These are phyloP conservation scores for Cicer yamashitae DNA, from an alignment of 306 rosid genomes.

Conservation along the genomic window DNA sequence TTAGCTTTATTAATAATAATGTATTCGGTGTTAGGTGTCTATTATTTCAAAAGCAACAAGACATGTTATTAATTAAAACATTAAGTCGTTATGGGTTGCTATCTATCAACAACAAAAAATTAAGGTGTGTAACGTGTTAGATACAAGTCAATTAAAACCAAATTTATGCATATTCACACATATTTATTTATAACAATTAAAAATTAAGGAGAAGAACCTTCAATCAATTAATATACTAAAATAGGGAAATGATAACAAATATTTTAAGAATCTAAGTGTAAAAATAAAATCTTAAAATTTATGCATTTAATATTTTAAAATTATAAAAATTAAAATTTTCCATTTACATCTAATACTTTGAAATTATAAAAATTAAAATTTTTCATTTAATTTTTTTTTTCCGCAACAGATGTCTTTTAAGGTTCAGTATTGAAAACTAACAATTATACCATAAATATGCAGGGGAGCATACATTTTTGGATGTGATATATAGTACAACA, in stretches of 20 bases:
- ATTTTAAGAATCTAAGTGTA: too few species aligned
- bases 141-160: background rate
- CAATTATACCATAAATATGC: background rate
- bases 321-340: too few species aligned
- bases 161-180: background rate
- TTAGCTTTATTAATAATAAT: background rate
- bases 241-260: too few species aligned
- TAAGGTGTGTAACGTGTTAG: background rate
- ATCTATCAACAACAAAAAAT: background rate
- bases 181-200: too few species aligned
- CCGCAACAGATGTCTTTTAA: background rate
- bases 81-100: background rate
- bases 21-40: slow-evolving; percentile 10
- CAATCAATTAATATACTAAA: background rate
- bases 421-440: background rate
- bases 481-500: slow-evolving; percentile 56
- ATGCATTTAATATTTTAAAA: too few species aligned
- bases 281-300: too few species aligned
- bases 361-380: too few species aligned
- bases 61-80: background rate
- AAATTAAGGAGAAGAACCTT: background rate
- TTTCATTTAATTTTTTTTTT: too few species aligned
- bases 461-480: slow-evolving; percentile 82
- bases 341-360: too few species aligned
- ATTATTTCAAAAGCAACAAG: slow-evolving; percentile 22